Evolutionary conservation across 768 basidiomycete genomes (phyloP).

Genomic region (Boletus sp.): DNA sequence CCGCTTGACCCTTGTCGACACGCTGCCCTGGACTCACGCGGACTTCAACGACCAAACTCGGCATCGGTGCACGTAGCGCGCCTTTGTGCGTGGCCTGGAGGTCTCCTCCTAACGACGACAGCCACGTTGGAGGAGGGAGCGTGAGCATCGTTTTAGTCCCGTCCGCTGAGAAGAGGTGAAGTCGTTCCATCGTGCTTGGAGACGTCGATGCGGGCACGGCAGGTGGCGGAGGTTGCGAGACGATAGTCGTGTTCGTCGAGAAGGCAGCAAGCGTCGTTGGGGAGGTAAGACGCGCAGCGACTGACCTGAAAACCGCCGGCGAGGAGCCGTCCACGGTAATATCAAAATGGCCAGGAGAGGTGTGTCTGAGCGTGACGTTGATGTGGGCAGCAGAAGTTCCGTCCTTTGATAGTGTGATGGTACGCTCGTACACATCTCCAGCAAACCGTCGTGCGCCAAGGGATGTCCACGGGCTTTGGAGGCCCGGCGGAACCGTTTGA

Average conservation of each 20-base stretch:
- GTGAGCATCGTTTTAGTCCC: conserved; percentile 64
- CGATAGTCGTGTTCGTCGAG: conserved; percentile 59
- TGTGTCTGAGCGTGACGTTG: conserved; percentile 41
- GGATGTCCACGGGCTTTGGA: conserved; percentile 62
- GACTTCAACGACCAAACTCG: conserved; percentile 90
- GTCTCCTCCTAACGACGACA: conserved; percentile 62
- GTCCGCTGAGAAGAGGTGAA: conserved; percentile 65
- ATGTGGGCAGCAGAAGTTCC: conserved; percentile 35
- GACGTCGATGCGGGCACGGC: conserved; percentile 52
- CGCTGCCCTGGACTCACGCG: conserved; percentile 71
- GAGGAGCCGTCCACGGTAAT: conserved; percentile 41
- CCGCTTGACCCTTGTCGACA: conserved; percentile 76
- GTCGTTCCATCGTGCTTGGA: conserved; percentile 59
- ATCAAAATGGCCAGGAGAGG: conserved; percentile 47
- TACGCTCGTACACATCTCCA: conserved; percentile 64
- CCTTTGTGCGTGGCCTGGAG: conserved; percentile 54
- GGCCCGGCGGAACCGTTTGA: conserved; percentile 31
- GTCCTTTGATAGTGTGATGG: conserved; percentile 60
- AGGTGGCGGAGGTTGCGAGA: conserved; percentile 62
- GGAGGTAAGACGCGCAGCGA: conserved; percentile 55
- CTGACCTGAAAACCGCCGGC: conserved; percentile 40
- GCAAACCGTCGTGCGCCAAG: conserved; percentile 76
- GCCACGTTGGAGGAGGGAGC: conserved; percentile 69
- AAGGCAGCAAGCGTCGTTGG: conserved; percentile 51
- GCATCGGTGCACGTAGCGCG: conserved; percentile 81